phyloP scores from a whole-genome alignment of 1,284 basidiomycete species.

The Puccinia hordei region DNA sequence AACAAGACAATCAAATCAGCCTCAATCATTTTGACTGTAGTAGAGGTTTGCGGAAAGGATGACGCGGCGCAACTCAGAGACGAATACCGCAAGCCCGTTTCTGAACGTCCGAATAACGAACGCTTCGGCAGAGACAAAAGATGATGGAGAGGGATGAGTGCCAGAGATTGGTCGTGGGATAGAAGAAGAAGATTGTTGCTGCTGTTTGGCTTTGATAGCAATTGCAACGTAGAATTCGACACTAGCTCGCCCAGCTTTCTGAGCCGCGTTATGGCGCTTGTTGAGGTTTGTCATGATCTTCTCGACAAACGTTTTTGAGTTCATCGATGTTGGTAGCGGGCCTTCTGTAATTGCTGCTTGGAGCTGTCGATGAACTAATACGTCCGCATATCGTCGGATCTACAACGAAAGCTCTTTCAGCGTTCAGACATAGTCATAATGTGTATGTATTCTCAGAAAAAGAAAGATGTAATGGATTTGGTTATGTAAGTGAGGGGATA shows the following conservation, averaged over 20 bases:
- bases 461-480: not conserved
- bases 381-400: conserved; percentile 66
- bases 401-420: conserved; percentile 28
- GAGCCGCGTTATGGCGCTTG: conserved; percentile 88
- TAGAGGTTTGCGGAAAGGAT: not conserved
- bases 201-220: conserved; percentile 67
- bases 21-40: not conserved
- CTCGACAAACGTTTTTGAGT: conserved; percentile 87
- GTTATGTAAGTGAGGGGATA: too few species aligned
- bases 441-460: not conserved
- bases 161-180: not conserved
- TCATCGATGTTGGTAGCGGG: conserved; percentile 80
- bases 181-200: conserved; percentile 52
- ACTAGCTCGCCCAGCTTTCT: conserved; percentile 92
- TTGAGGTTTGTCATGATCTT: conserved; percentile 84
- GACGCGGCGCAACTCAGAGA: conserved; percentile 72
- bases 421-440: not conserved
- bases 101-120: conserved; percentile 93
- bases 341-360: conserved; percentile 83
- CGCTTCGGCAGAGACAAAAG: conserved; percentile 62
- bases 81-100: conserved; percentile 94
- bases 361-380: conserved; percentile 91
- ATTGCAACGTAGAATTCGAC: conserved; percentile 97
- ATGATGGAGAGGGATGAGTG: not conserved
- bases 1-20: not conserved